A percentile compares a stretch with the other conserved stretches of the same genome.
Conservation (phyloP, 2,329 filamentous ascomycete species). For the Graphilbum fragrans region DNA sequence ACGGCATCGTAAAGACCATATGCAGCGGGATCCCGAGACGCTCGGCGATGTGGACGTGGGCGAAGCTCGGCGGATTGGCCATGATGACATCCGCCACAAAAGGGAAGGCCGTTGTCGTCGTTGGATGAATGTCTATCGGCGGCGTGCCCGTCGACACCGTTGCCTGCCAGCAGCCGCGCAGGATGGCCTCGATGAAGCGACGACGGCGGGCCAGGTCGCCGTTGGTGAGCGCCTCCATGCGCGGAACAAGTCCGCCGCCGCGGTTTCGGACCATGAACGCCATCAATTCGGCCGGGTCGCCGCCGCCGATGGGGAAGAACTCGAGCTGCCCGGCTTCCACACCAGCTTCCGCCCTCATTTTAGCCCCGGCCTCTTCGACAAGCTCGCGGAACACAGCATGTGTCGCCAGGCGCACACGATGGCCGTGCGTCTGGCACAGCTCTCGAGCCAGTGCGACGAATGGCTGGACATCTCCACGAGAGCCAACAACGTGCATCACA, state of each 20-base stretch:
- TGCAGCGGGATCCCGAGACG: slow-evolving; percentile 64
- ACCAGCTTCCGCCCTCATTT: slow-evolving; percentile 19
- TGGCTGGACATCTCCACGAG: slow-evolving; percentile 63
- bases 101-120: not conserved
- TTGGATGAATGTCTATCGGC: slow-evolving; percentile 48
- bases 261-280: slow-evolving; percentile 84
- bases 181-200: slow-evolving; percentile 62
- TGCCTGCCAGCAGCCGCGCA: slow-evolving; percentile 66
- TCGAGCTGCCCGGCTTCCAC: slow-evolving; percentile 60
- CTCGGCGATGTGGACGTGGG: slow-evolving; percentile 63
- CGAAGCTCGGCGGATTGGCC: slow-evolving; percentile 67
- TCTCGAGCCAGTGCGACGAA: slow-evolving; percentile 59
- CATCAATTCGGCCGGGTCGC: slow-evolving; percentile 64
- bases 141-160: slow-evolving; percentile 42
- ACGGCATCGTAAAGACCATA: slow-evolving; percentile 95
- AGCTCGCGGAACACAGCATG: slow-evolving; percentile 57
- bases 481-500: slow-evolving; percentile 65
- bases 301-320: slow-evolving; percentile 58
- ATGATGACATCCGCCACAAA: slow-evolving; percentile 80
- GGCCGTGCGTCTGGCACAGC: slow-evolving; percentile 51
- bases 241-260: slow-evolving; percentile 61
- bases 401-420: slow-evolving; percentile 63
- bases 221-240: slow-evolving; percentile 51
- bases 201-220: slow-evolving; percentile 67
- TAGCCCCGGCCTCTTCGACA: slow-evolving; percentile 44